phyloP scores from a whole-genome alignment of 2,329 filamentous ascomycete genomes.

The Sporothrix dimorphospora region DNA sequence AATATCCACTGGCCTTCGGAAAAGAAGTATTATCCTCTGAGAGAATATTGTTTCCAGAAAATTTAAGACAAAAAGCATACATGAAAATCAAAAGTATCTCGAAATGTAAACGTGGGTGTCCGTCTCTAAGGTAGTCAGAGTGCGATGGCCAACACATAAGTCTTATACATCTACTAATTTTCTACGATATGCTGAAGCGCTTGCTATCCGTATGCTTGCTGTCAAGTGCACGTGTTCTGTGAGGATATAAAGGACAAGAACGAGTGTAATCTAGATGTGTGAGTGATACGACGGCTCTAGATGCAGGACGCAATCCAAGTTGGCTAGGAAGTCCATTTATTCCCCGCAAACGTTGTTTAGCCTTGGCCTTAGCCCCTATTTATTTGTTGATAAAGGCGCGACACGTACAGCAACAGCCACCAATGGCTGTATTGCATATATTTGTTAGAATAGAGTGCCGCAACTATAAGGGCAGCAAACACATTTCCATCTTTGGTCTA shows the following conservation, averaged over 20 bases:
- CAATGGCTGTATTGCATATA: slow-evolving; percentile 8
- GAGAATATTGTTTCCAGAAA: no score
- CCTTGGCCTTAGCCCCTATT: slow-evolving; percentile 1
- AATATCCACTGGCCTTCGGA: not conserved
- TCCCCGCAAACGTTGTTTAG: not conserved
- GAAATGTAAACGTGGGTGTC: no score
- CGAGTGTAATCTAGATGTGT: not conserved
- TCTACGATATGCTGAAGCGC: no score
- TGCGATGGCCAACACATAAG: no score
- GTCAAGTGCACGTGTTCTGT: not conserved
- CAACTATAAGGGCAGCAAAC: not conserved
- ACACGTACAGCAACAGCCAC: not conserved
- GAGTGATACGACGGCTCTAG: slow-evolving; percentile 3
- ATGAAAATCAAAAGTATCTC: no score
- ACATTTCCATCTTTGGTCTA: no score
- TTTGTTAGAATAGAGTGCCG: not conserved
- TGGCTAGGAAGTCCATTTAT: not conserved
- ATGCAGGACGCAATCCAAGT: not conserved
- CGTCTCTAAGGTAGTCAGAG: no score
- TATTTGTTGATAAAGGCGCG: not conserved
- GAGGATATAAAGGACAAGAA: not conserved
- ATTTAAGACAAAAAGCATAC: no score
- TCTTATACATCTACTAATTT: no score
- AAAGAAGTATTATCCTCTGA: no score
- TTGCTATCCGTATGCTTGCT: not conserved